Percentiles rank a stretch among this genome's conserved stretches.
phyloP scores from a whole-genome alignment of 805 yeast genomes.

The Kuraishia molischiana region DNA sequence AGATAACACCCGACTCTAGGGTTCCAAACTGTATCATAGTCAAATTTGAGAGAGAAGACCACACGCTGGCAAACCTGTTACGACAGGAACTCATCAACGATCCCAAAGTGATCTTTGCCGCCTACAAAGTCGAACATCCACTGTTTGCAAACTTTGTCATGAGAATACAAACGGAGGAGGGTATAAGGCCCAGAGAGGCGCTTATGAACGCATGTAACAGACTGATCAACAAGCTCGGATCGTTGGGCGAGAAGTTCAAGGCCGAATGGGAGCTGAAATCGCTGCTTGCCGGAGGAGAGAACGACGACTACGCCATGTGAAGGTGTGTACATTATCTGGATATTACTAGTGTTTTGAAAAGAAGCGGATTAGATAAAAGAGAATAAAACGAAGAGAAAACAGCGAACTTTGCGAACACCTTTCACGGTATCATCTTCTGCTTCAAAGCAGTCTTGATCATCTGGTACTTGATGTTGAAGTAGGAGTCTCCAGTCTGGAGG shows the following conservation, averaged over 20 bases:
- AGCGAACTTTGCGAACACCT: too few species aligned
- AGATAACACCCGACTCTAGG: slow-evolving; percentile 86
- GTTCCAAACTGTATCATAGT: slow-evolving; percentile 92
- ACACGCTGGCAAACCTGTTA: slow-evolving; percentile 85
- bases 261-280: slow-evolving; percentile 92
- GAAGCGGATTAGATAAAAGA: too few species aligned
- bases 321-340: too few species aligned
- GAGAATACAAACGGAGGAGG: slow-evolving; percentile 94
- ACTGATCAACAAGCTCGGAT: slow-evolving; percentile 69
- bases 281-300: slow-evolving; percentile 44
- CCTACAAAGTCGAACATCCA: slow-evolving; percentile 97
- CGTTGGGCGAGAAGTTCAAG: slow-evolving; percentile 67
- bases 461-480: slow-evolving; percentile 37
- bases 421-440: slow-evolving; percentile 15
- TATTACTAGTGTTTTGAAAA: not conserved
- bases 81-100: slow-evolving; percentile 82
- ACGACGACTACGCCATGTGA: slow-evolving; percentile 20
- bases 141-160: slow-evolving; percentile 89
- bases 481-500: slow-evolving; percentile 31
- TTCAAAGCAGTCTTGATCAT: slow-evolving; percentile 61
- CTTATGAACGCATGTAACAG: slow-evolving; percentile 82
- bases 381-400: not conserved
- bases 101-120: slow-evolving; percentile 87
- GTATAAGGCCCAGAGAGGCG: slow-evolving; percentile 86
- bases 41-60: slow-evolving; percentile 95